These are phyloP conservation scores for Dissophora ornata DNA, from an alignment of 192 early-diverging fungal species.

Conservation along the genomic window DNA sequence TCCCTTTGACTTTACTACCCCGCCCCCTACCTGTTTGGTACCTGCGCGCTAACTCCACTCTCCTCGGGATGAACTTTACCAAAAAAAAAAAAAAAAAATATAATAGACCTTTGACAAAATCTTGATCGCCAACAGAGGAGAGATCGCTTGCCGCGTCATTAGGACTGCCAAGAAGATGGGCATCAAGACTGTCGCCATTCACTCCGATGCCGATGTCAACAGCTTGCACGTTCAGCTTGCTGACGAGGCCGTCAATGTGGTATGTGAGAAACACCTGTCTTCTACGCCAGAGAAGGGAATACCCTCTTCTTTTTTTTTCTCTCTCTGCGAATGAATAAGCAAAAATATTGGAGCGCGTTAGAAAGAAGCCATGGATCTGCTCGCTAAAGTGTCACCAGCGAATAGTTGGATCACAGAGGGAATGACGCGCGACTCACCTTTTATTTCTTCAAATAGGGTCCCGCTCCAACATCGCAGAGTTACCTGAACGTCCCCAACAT, in stretches of 20 bases:
- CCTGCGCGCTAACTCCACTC: too few species aligned
- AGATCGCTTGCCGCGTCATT: conserved; percentile 95
- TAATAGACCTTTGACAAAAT: conserved; percentile 88
- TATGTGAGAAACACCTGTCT: conserved; percentile 29
- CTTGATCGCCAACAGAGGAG: conserved; percentile 94
- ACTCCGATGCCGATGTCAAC: conserved; percentile 92
- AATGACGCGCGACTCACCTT: not conserved
- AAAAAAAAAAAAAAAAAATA: too few species aligned
- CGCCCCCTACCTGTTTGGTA: too few species aligned
- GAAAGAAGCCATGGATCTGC: too few species aligned
- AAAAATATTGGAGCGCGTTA: too few species aligned
- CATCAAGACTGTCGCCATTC: conserved; percentile 93
- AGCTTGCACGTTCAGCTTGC: conserved; percentile 88
- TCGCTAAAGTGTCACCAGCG: conserved; percentile 43
- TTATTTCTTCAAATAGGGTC: conserved; percentile 59
- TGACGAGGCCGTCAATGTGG: conserved; percentile 86
- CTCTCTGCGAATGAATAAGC: too few species aligned
- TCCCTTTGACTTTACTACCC: not conserved
- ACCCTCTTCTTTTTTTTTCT: too few species aligned
- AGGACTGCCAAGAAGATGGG: conserved; percentile 92
- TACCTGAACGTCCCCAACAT: conserved; percentile 89
- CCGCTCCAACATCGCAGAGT: conserved; percentile 79
- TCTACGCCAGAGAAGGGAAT: not conserved
- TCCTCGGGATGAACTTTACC: too few species aligned
- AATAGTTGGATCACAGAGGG: not conserved